These are phyloP conservation scores for Bruguiera gymnorhiza DNA, from an alignment of 345 rosid genomes.

Conservation along the genomic window DNA sequence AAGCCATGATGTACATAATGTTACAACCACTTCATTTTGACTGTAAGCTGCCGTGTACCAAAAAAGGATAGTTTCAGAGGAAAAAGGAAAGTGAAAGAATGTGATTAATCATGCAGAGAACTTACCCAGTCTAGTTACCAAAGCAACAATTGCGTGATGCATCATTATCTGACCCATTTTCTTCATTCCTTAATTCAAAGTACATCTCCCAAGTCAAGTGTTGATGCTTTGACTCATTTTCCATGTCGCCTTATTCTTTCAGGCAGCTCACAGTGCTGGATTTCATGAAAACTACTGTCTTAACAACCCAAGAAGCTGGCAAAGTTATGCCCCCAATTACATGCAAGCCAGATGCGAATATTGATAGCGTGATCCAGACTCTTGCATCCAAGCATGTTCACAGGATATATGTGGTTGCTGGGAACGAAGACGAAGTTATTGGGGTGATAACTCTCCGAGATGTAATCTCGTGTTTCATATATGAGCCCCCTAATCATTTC, in stretches of 20 bases:
- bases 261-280: conserved; percentile 64
- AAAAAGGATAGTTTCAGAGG: background rate
- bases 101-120: background rate
- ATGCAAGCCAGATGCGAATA: conserved; percentile 55
- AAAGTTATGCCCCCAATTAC: conserved; percentile 56
- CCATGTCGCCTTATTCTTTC: conserved; percentile 13
- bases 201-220: background rate
- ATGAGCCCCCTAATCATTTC: conserved; percentile 67
- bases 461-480: conserved; percentile 82
- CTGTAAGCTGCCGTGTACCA: background rate
- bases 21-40: background rate
- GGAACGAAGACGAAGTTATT: conserved; percentile 45
- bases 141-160: too few species aligned
- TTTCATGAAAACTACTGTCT: conserved; percentile 51
- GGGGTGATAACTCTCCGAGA: conserved; percentile 90
- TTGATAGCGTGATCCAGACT: conserved; percentile 61
- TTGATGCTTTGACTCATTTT: background rate
- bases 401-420: conserved; percentile 61
- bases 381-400: conserved; percentile 70
- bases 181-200: background rate
- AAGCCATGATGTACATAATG: background rate
- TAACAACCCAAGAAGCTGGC: conserved; percentile 37
- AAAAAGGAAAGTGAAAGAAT: background rate
- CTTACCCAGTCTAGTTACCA: too few species aligned
- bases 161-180: conserved; percentile 3